These are phyloP conservation scores for Penicillium occitanis DNA, from an alignment of 2,329 filamentous ascomycete species.

Conservation along the genomic window DNA sequence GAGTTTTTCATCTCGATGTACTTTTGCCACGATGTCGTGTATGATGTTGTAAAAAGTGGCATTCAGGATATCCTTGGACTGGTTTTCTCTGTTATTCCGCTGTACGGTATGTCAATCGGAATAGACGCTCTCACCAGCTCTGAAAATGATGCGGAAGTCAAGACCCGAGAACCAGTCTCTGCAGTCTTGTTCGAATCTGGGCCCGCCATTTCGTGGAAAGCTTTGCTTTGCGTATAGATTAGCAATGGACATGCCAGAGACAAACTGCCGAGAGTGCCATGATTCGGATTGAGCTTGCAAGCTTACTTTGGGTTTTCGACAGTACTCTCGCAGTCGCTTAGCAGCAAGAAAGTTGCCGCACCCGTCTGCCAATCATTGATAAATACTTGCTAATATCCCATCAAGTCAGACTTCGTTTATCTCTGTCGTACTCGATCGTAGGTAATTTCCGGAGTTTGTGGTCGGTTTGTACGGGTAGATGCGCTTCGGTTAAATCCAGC, in stretches of 20 bases:
- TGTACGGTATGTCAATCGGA: constrained; percentile 8
- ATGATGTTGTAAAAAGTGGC: constrained; percentile 61
- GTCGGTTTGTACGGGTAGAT: not conserved
- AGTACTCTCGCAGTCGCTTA: constrained; percentile 14
- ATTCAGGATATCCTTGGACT: constrained; percentile 54
- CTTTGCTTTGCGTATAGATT: not conserved
- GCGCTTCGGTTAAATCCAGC: constrained; percentile 6
- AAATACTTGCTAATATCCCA: constrained; percentile 30
- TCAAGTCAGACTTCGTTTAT: constrained; percentile 22
- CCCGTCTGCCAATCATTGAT: constrained; percentile 21
- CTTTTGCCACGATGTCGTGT: constrained; percentile 58
- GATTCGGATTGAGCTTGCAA: not conserved
- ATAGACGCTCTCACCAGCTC: constrained; percentile 37
- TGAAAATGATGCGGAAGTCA: constrained; percentile 41
- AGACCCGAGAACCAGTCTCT: constrained; percentile 31
- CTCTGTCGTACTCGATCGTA: not conserved
- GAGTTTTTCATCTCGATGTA: constrained; percentile 61
- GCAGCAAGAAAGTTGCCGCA: constrained; percentile 21
- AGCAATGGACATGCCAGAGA: not conserved
- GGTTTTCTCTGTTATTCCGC: constrained; percentile 23
- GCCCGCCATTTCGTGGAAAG: constrained; percentile 26
- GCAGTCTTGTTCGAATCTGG: constrained; percentile 31
- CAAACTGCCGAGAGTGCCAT: not conserved
- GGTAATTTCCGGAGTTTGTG: not conserved
- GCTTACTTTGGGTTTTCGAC: constrained; percentile 1